phyloP scores from a whole-genome alignment of 129 eudicot genomes.

The Lactuca saligna region DNA sequence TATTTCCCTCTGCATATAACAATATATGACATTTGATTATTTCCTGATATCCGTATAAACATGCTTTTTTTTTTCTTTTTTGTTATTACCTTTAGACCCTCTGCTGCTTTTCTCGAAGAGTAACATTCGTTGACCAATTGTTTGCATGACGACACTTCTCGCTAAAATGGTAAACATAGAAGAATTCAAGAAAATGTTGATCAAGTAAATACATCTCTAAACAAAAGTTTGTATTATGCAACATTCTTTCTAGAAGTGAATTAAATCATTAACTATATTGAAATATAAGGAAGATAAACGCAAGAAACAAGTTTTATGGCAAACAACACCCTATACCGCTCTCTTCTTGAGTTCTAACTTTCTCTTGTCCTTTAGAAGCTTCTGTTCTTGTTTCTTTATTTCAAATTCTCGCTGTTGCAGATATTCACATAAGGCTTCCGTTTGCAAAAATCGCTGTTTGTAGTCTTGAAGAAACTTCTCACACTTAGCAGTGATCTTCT shows the following conservation, averaged over 20 bases:
- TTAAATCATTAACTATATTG: no score
- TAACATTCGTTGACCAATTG: not conserved
- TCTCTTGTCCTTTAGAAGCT: not conserved
- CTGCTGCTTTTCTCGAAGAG: not conserved
- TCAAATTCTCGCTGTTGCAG: conserved; percentile 1
- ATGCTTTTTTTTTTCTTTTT: not conserved
- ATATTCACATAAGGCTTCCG: not conserved
- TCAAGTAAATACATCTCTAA: no score
- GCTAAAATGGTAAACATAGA: not conserved
- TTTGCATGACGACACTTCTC: not conserved
- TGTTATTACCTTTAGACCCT: conserved; percentile 1
- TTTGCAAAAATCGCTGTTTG: not conserved
- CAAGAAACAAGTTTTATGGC: not conserved
- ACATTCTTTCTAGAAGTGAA: no score
- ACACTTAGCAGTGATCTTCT: not conserved
- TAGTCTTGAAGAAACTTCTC: conserved; percentile 1
- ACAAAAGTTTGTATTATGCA: not conserved
- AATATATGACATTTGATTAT: conserved; percentile 3
- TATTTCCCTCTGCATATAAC: conserved; percentile 2
- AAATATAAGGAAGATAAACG: not conserved
- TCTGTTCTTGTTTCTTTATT: not conserved
- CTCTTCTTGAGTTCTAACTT: conserved; percentile 6
- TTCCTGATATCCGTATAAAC: not conserved
- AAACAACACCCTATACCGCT: not conserved
- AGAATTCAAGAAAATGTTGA: not conserved